A percentile compares a stretch with the other conserved stretches of the same genome.
Evolutionary conservation across 345 rosid species (phyloP).

Genomic region (Raphanus sativus): DNA sequence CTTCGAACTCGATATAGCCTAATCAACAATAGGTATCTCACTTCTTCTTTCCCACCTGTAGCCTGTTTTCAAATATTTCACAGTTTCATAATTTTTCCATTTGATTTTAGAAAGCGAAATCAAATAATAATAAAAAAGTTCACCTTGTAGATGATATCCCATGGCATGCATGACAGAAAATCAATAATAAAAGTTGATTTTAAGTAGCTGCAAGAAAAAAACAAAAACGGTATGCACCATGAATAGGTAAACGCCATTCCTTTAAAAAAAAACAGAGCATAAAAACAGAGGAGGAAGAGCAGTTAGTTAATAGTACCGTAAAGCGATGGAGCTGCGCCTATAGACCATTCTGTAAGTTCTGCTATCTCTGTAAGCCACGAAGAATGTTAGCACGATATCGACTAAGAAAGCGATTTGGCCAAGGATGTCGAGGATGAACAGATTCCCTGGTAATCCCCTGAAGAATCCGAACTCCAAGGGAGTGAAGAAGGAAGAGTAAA

Average conservation of each 20-base stretch:
- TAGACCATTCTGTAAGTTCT: conserved; percentile 56
- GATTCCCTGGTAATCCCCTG: conserved; percentile 71
- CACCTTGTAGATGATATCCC: conserved; percentile 87
- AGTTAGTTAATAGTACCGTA: conserved; percentile 43
- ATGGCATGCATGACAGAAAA: conserved; percentile 71
- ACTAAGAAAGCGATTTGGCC: conserved; percentile 75
- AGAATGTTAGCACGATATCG: conserved; percentile 67
- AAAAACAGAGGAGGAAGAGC: background rate
- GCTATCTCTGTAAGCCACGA: conserved; percentile 61
- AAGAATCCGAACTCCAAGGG: conserved; percentile 87
- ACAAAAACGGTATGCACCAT: background rate
- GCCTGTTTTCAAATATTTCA: conserved; percentile 40
- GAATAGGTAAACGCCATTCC: background rate
- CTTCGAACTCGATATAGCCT: conserved; percentile 61
- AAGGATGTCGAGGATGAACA: conserved; percentile 63
- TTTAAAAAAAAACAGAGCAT: background rate
- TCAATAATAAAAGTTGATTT: conserved; percentile 68
- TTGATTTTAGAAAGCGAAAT: background rate
- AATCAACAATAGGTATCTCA: conserved; percentile 76
- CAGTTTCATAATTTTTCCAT: background rate
- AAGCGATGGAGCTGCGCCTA: conserved; percentile 57
- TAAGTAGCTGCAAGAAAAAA: conserved; percentile 51
- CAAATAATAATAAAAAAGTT: background rate
- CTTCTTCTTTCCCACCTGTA: conserved; percentile 60
- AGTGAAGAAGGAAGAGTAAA: conserved; percentile 90